These are phyloP conservation scores for Paralagenidium karlingii DNA, from an alignment of 352 stramenopile species.

Conservation along the genomic window DNA sequence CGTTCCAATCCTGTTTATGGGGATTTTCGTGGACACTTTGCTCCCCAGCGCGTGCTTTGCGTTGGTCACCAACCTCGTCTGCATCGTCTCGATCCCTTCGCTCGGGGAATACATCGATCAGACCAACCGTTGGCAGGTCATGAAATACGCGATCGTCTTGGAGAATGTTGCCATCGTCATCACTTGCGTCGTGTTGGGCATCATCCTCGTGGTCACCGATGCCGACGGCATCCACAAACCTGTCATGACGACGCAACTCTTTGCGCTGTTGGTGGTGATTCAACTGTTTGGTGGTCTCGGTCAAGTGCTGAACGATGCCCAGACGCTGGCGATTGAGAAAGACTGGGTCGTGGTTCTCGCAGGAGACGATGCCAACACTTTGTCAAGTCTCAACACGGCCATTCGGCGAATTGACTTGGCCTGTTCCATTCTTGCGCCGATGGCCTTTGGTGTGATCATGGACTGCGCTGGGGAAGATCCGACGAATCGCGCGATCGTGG, in stretches of 20 bases:
- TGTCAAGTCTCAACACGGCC: conserved; percentile 58
- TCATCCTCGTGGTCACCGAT: conserved; percentile 53
- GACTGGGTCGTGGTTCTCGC: conserved; percentile 83
- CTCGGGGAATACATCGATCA: conserved; percentile 48
- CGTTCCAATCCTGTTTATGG: conserved; percentile 73
- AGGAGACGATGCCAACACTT: conserved; percentile 17
- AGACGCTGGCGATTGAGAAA: conserved; percentile 67
- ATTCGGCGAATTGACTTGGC: conserved; percentile 77
- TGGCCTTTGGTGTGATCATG: conserved; percentile 70
- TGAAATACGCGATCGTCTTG: conserved; percentile 51
- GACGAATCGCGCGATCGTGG: conserved; percentile 50
- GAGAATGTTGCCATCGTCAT: conserved; percentile 71
- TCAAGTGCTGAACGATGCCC: conserved; percentile 61
- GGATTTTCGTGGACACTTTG: conserved; percentile 72
- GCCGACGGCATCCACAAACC: conserved; percentile 37
- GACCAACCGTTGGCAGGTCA: conserved; percentile 51
- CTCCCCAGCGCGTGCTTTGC: conserved; percentile 64
- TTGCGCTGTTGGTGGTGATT: conserved; percentile 27
- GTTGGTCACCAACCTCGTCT: conserved; percentile 57
- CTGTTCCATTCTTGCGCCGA: conserved; percentile 63
- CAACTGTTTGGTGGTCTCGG: conserved; percentile 54
- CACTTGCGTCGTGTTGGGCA: conserved; percentile 42
- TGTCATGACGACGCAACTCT: conserved; percentile 30
- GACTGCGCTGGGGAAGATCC: conserved; percentile 50
- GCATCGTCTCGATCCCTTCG: conserved; percentile 53